Evolutionary conservation across 257 asterid species (phyloP), one percentile per base, ranked within the genome.

Genomic region (Capsicum rhomboideum): DNA sequence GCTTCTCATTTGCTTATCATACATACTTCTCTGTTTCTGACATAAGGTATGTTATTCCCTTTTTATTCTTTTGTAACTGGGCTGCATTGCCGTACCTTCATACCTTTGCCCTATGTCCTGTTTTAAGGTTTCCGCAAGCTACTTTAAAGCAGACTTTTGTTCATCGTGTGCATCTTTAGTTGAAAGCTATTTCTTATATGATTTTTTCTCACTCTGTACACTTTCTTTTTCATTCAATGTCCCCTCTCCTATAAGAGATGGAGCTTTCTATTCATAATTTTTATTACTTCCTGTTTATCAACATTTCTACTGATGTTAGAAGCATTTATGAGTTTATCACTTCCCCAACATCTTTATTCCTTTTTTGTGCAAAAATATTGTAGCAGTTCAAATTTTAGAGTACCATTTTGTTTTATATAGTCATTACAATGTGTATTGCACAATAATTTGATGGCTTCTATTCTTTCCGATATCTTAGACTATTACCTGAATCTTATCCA

Each of bases 1-100:
- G 93, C 88, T 96, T 94, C 94, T 90, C 99, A 21, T 93, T 96
- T 86, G 98, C 93, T 1, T 96, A 92, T 84, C 99, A 93, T 72
- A 92, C 99, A 0, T 90, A 94, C 83, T 89, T 96, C 63, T 91
- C 97, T 50, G 92, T 96, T 85, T 94, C 99, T 2, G 99, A 96
- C 90, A 94, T 96, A 90, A 92, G 99, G 99, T 92, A 86, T 56
- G 82, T 50, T n/a, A n/a, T n/a, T 79, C 31, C 11, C 23, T 72
- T 26, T 52, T 26, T 79, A 59, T 68, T 68, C 37, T 37, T 40
- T 18, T 56, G 82, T 59, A 18, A 82, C 66, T 67, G 75, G 13
- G 8, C 16, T 34, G 26, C 23, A 1, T 17, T 67, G 12, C 18
- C 14, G 10, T 34, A 58, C 37, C 28, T 26, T 37, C 78, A 71